Base-by-base conservation (phyloP, 208 protist genomes). In the Wallacemonas sp. region DNA sequence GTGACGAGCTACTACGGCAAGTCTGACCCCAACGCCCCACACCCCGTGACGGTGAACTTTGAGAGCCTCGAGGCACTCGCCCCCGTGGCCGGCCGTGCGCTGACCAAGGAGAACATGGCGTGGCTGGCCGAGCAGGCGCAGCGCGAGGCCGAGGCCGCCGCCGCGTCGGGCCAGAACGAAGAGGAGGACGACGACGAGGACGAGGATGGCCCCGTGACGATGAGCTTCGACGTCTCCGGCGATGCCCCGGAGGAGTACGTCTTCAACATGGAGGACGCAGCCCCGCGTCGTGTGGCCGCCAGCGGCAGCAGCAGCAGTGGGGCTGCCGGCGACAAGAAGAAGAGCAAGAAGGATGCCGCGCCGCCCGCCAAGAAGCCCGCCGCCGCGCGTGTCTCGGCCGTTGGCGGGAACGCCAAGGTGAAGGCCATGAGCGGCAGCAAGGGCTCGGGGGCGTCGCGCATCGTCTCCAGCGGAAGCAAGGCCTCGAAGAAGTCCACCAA, bases 221-320 rank as follows among this genome's bases (percentile, higher is more conserved):
- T 50, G 20, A 67, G 48, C 36, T 52, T 59, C 22, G 41, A 74
- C 20, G 33, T 74, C 11, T 49, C 38, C 8, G 64, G 67, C 12
- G 77, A 88, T 42, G 82, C 38, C 1, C 81, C 84, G 25, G 85
- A 92, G 70, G 88, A 94, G 70, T 94, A 81, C 61, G 70, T 87
- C 11, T 81, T 94, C 48, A 74, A 76, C 32, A 76, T 87, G 61
- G 72, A 83, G 10, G 82, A 92, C 48, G 50, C 69, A 20, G 76
- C 74, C 12, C 74, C 77, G 18, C 77, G 67, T 18, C 71, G 67
- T 14, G 70, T 65, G 1, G 2, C 28, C 14, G 46, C 39, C 1
- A 29, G n/a, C 1, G 64, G 61, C 22, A 66, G 20, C n/a, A 81
- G 45, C n/a, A 69, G 57, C 12, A 29, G 3, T 23, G 22, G 45